Evolutionary conservation across 331 rosid genomes (phyloP).

Genomic region (Stylosanthes scabra): DNA sequence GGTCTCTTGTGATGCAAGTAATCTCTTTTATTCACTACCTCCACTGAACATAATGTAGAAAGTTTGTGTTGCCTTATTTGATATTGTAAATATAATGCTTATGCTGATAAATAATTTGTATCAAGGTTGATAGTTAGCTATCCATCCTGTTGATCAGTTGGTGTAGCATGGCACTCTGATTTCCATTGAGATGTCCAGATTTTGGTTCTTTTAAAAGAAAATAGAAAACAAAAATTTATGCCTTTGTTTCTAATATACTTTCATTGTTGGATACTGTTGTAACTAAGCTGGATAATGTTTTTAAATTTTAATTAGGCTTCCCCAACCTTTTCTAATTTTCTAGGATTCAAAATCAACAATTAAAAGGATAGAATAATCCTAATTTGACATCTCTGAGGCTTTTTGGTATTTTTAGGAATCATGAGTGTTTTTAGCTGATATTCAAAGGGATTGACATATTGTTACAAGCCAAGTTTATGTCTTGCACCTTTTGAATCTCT

Average conservation of each 20-base stretch:
- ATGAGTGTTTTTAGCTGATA: no score
- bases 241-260: no score
- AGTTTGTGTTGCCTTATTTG: slow-evolving; percentile 17
- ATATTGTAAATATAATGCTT: slow-evolving; percentile 46
- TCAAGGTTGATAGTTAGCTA: slow-evolving; percentile 8
- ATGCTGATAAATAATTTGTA: slow-evolving; percentile 9
- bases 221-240: no score
- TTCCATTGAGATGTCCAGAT: neutral
- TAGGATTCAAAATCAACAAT: neutral
- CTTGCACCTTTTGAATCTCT: no score
- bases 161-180: neutral
- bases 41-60: slow-evolving; percentile 2
- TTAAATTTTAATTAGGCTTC: no score
- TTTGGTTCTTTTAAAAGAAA: neutral
- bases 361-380: neutral
- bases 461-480: no score
- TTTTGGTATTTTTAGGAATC: no score
- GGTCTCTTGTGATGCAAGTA: slow-evolving; percentile 47
- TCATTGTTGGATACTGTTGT: no score
- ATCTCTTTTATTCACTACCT: neutral
- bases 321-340: no score
- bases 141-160: slow-evolving; percentile 8
- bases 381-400: neutral
- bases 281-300: no score
- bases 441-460: no score